A percentile compares a stretch with the other conserved stretches of the same genome.
Evolutionary conservation across 257 asterid genomes (phyloP).

Genomic region (Galeopsis tetrahit): DNA sequence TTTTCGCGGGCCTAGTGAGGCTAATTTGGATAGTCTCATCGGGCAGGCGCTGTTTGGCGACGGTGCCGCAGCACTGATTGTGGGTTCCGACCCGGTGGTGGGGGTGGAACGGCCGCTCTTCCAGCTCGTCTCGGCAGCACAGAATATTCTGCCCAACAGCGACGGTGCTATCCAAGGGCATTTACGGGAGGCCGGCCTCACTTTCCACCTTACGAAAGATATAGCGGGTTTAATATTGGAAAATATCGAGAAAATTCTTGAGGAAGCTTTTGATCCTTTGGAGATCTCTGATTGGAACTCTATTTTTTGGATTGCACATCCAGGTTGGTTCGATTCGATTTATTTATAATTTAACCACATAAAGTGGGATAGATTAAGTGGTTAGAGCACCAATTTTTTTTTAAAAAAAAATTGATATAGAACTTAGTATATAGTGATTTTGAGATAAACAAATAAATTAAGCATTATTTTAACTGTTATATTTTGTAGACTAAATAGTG

Average conservation of each 20-base stretch:
- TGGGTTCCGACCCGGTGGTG: conserved; percentile 53
- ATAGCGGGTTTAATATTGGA: conserved; percentile 54
- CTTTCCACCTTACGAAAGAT: conserved; percentile 49
- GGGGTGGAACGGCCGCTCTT: conserved; percentile 61
- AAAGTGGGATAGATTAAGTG: no score
- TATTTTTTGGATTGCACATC: conserved; percentile 68
- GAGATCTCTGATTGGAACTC: conserved; percentile 70
- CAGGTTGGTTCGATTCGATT: conserved; percentile 45
- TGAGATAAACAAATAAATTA: no score
- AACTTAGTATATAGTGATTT: no score
- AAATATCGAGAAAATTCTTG: conserved; percentile 48
- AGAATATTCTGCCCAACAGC: conserved; percentile 58
- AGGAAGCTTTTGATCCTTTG: conserved; percentile 58
- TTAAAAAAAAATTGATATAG: no score
- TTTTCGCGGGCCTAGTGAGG: conserved; percentile 64
- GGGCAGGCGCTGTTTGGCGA: conserved; percentile 68
- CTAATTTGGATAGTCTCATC: conserved; percentile 54
- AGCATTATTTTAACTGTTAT: no score
- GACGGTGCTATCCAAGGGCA: conserved; percentile 55
- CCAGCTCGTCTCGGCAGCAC: conserved; percentile 56
- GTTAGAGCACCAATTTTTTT: no score
- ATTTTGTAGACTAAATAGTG: no score
- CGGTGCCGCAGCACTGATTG: conserved; percentile 63
- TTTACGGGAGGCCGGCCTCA: conserved; percentile 62
- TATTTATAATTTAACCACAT: no score